These are phyloP conservation scores for Flaveria robusta DNA, from an alignment of 129 eudicot species.

Conservation along the genomic window DNA sequence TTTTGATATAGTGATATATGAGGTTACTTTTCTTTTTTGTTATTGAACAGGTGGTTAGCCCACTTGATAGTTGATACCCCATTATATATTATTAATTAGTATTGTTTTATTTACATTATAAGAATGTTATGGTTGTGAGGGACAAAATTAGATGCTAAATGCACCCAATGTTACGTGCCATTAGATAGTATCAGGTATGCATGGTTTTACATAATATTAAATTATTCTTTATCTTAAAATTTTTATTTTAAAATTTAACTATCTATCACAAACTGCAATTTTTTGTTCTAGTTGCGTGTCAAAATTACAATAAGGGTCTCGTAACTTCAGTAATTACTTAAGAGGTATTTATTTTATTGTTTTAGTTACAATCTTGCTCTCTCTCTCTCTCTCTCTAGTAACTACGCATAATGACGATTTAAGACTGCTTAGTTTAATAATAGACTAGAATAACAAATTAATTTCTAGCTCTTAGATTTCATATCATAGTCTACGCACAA, in stretches of 20 bases:
- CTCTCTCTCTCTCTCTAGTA: background rate
- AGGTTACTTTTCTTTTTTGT: background rate
- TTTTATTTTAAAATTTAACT: background rate
- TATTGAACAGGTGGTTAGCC: slow-evolving; percentile 13
- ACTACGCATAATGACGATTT: background rate
- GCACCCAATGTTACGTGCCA: background rate
- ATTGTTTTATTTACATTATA: background rate
- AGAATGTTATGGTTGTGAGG: slow-evolving; percentile 25
- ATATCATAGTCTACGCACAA: background rate
- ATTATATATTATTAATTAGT: background rate
- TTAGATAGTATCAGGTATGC: background rate
- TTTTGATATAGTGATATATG: background rate
- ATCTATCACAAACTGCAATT: background rate
- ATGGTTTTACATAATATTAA: background rate
- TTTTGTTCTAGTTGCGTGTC: background rate
- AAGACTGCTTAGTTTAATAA: background rate
- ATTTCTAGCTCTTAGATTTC: background rate
- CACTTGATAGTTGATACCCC: slow-evolving; percentile 16
- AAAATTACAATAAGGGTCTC: background rate
- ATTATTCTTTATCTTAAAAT: background rate
- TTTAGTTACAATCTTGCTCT: background rate
- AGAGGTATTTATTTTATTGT: background rate
- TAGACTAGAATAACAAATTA: background rate
- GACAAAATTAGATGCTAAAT: background rate
- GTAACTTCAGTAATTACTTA: background rate